Percentiles rank a stretch among this genome's conserved stretches.
These are phyloP conservation scores for Elaphomyces granulatus DNA, from an alignment of 495 filamentous ascomycete species.

Conservation along the genomic window DNA sequence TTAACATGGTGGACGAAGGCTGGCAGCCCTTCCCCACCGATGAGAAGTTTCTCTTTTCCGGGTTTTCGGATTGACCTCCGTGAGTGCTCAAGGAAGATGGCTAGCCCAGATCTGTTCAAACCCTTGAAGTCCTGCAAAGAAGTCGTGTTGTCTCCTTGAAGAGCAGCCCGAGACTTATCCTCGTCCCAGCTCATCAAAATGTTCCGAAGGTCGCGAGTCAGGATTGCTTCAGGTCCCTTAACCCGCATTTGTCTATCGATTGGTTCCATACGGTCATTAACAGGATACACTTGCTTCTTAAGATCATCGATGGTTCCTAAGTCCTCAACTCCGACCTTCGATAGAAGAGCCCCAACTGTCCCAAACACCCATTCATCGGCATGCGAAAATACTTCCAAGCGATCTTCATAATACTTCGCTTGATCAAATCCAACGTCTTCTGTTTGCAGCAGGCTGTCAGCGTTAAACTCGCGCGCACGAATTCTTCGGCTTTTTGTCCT, in stretches of 20 bases:
- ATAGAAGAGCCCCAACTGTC: conserved; percentile 48
- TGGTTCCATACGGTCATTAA: conserved; percentile 9
- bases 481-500: conserved; percentile 72
- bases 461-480: conserved; percentile 58
- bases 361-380: conserved; percentile 68
- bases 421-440: conserved; percentile 49
- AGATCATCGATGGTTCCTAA: conserved; percentile 31
- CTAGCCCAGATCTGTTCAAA: conserved; percentile 44
- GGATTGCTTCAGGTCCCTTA: conserved; percentile 15
- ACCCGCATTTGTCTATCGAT: conserved; percentile 5
- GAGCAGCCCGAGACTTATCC: conserved; percentile 39
- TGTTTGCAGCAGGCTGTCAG: conserved; percentile 30
- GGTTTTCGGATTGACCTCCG: conserved; percentile 44
- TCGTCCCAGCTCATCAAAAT: conserved; percentile 46
- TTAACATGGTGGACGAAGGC: conserved; percentile 42
- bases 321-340: conserved; percentile 46
- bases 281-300: conserved; percentile 14
- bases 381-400: conserved; percentile 49
- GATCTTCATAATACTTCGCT: conserved; percentile 54
- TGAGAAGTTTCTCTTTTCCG: conserved; percentile 35
- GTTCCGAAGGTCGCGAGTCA: conserved; percentile 38
- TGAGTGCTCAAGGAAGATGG: conserved; percentile 68
- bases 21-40: conserved; percentile 41
- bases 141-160: conserved; percentile 40
- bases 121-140: conserved; percentile 28